Evolutionary conservation across 495 filamentous ascomycete species (phyloP).

Genomic region (Penicillium ucsense): DNA sequence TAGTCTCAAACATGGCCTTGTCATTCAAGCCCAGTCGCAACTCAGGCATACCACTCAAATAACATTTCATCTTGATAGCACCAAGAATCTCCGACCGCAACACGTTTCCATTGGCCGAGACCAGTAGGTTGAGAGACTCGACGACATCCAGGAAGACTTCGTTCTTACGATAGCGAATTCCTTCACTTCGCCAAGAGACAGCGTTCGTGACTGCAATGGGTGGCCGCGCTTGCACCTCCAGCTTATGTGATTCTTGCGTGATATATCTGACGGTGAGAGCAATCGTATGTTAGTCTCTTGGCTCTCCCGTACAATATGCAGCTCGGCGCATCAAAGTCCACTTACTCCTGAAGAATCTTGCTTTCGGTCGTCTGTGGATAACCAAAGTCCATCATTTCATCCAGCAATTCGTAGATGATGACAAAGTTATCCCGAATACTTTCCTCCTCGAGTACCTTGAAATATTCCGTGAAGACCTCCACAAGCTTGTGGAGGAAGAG

Average conservation of each 20-base stretch:
- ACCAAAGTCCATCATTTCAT: constrained; percentile 99
- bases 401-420: constrained; percentile 96
- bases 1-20: constrained; percentile 99
- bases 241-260: constrained; percentile 97
- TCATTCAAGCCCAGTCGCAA: constrained; percentile 92
- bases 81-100: constrained; percentile 95
- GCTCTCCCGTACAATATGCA: not conserved
- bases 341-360: constrained; percentile 94
- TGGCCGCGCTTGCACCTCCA: constrained; percentile 97
- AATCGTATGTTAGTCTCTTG: constrained; percentile 4
- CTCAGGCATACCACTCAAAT: constrained; percentile 97
- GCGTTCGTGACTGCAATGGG: constrained; percentile 98
- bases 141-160: constrained; percentile 98
- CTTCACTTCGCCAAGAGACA: constrained; percentile 95
- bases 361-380: constrained; percentile 98
- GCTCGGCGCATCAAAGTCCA: not conserved
- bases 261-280: constrained; percentile 56
- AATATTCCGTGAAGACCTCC: constrained; percentile 99
- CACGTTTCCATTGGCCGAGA: constrained; percentile 90
- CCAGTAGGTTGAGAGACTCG: constrained; percentile 93
- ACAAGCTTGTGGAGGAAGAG: constrained; percentile 97
- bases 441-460: constrained; percentile 98
- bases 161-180: constrained; percentile 98
- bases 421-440: constrained; percentile 99
- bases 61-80: constrained; percentile 99